Conservation (phyloP, 2,329 filamentous ascomycete genomes). For the Diaporthe sp. region DNA sequence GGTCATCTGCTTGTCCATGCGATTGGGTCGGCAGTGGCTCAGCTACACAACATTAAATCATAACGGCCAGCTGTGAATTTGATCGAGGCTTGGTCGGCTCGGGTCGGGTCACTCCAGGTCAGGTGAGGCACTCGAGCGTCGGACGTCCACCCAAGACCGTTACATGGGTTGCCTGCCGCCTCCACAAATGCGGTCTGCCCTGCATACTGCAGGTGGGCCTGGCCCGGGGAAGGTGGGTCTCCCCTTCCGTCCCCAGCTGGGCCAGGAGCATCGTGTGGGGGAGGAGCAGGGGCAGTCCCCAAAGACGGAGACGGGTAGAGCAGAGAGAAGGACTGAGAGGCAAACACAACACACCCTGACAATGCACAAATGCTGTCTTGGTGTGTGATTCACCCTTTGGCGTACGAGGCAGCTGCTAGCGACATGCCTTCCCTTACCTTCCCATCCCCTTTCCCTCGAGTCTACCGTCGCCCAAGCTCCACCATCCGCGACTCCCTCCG, state of each 20-base stretch:
- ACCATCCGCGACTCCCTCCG: slow-evolving; percentile 17
- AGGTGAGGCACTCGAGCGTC: neutral
- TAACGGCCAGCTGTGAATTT: neutral
- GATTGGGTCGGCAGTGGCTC: neutral
- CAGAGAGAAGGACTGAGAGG: neutral
- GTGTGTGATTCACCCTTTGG: neutral
- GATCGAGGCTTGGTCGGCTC: neutral
- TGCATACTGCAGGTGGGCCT: slow-evolving; percentile 7
- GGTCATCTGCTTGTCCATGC: neutral
- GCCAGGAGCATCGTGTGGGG: slow-evolving; percentile 11
- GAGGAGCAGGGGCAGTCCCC: neutral
- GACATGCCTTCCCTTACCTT: neutral
- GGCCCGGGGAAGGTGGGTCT: slow-evolving; percentile 26
- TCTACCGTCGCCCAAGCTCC: slow-evolving; percentile 3
- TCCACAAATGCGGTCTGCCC: neutral
- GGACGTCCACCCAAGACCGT: neutral
- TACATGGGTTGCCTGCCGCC: slow-evolving; percentile 18
- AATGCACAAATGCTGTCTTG: neutral
- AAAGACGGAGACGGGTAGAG: neutral
- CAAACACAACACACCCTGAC: neutral
- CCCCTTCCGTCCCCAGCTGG: neutral
- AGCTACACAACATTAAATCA: neutral
- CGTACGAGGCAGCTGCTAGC: slow-evolving; percentile 1
- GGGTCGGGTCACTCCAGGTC: neutral
- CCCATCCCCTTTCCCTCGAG: neutral